phyloP scores from a whole-genome alignment of 2,329 filamentous ascomycete genomes.

The Scedosporium dehoogii region DNA sequence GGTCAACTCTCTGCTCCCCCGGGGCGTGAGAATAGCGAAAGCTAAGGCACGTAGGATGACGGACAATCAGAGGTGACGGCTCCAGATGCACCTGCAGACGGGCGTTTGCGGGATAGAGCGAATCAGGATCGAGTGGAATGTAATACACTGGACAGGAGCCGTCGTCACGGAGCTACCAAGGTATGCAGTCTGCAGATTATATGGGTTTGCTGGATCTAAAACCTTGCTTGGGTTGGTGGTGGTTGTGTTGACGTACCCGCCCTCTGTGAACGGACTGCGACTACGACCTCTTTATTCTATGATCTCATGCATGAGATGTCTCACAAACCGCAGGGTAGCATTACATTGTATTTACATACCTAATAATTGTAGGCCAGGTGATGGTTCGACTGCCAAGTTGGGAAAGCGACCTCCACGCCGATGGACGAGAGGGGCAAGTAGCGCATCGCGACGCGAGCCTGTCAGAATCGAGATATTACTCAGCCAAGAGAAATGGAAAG shows the following conservation, averaged over 20 bases:
- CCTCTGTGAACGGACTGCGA: not conserved
- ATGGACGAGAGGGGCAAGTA: not conserved
- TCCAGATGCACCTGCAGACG: not conserved
- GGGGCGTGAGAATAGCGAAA: not conserved
- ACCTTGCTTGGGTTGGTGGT: not conserved
- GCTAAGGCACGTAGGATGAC: not conserved
- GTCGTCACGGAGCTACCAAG: not conserved
- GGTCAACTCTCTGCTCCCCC: not conserved
- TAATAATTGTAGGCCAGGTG: not conserved
- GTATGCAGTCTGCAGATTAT: not conserved
- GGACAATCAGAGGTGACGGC: not conserved
- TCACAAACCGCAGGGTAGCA: not conserved
- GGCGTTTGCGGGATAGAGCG: not conserved
- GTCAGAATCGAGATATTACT: conserved; percentile 25
- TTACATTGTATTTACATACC: not conserved
- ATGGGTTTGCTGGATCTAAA: not conserved
- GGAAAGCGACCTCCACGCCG: not conserved
- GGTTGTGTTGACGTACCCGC: not conserved
- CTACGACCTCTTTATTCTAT: not conserved
- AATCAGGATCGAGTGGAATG: not conserved
- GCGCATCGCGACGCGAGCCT: conserved; percentile 13
- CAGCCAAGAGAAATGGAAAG: not conserved
- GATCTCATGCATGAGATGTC: not conserved
- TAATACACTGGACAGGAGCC: not conserved
- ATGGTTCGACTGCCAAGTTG: not conserved